Conservation (phyloP, 768 basidiomycete genomes). For the Xerocomus brunneocitrinus region DNA sequence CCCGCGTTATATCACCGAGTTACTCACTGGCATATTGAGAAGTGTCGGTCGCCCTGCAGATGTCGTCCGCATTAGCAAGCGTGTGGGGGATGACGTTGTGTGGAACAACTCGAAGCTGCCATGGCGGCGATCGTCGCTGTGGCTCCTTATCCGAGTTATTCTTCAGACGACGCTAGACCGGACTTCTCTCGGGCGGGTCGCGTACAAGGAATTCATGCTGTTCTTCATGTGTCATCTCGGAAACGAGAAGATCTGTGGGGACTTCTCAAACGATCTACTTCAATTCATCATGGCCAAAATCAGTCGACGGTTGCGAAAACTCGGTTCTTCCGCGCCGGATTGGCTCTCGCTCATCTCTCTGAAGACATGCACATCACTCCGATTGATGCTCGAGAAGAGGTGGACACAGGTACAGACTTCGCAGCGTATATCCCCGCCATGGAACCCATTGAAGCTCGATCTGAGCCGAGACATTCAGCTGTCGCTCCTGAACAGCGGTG, state of each 20-base stretch:
- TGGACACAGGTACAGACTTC: constrained; percentile 33
- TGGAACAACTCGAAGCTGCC: constrained; percentile 36
- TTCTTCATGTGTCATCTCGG: too few species aligned
- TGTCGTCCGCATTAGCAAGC: too few species aligned
- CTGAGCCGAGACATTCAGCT: neutral
- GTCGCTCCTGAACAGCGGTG: too few species aligned
- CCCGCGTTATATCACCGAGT: too few species aligned
- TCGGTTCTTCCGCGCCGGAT: constrained; percentile 15
- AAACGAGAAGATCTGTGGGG: neutral
- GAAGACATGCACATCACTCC: constrained; percentile 12
- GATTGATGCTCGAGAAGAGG: neutral
- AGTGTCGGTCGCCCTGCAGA: too few species aligned
- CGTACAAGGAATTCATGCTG: too few species aligned
- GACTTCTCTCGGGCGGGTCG: too few species aligned
- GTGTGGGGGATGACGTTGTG: constrained; percentile 8
- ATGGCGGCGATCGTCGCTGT: constrained; percentile 49
- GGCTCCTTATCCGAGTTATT: constrained; percentile 45
- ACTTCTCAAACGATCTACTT: constrained; percentile 33
- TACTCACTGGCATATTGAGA: too few species aligned
- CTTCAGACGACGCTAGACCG: too few species aligned
- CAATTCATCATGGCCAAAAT: constrained; percentile 37
- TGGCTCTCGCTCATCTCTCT: constrained; percentile 11
- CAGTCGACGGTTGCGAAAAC: constrained; percentile 35
- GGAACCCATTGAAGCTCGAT: constrained; percentile 28
- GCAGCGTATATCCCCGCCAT: constrained; percentile 25